Conservation (phyloP, 441 rosid species). For the Arabidopsis hybrid region DNA sequence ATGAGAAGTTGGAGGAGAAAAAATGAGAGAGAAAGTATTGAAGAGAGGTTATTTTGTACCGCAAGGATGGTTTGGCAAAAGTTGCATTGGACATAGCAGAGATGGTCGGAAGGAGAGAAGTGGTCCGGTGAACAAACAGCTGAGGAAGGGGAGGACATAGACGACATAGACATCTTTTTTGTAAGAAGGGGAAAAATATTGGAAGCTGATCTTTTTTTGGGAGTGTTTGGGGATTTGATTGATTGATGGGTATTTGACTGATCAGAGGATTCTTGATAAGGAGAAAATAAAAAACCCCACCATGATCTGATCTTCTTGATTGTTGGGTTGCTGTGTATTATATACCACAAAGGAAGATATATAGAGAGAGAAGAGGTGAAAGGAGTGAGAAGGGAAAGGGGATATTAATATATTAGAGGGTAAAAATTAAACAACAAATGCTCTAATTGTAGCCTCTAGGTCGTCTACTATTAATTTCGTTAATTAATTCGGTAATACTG, state of each 20-base stretch:
- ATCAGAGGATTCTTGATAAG: constrained; percentile 60
- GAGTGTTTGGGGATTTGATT: constrained; percentile 59
- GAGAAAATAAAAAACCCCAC: constrained; percentile 52
- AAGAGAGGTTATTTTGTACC: constrained; percentile 48
- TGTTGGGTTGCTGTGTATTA: constrained; percentile 58
- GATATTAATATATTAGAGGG: constrained; percentile 28
- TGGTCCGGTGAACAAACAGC: constrained; percentile 85
- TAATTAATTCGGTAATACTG: background rate
- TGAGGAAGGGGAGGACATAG: constrained; percentile 78
- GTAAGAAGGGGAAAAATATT: constrained; percentile 17
- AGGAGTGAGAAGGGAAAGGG: background rate
- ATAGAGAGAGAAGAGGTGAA: constrained; percentile 35
- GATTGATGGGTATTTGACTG: constrained; percentile 77
- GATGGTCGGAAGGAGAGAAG: constrained; percentile 93
- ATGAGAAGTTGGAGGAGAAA: constrained; percentile 4
- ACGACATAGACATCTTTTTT: constrained; percentile 45
- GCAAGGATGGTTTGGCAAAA: constrained; percentile 90
- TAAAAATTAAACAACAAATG: background rate
- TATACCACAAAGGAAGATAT: constrained; percentile 45
- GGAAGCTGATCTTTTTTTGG: constrained; percentile 45
- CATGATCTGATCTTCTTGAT: constrained; percentile 68
- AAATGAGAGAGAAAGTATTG: constrained; percentile 3
- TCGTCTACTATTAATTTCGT: constrained; percentile 35
- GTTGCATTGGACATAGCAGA: constrained; percentile 96
- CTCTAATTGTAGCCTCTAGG: constrained; percentile 36